Percentiles rank a stretch among this genome's conserved stretches.
These are phyloP conservation scores for Monilinia fructigena DNA, from an alignment of 2,329 filamentous ascomycete genomes.

Conservation along the genomic window DNA sequence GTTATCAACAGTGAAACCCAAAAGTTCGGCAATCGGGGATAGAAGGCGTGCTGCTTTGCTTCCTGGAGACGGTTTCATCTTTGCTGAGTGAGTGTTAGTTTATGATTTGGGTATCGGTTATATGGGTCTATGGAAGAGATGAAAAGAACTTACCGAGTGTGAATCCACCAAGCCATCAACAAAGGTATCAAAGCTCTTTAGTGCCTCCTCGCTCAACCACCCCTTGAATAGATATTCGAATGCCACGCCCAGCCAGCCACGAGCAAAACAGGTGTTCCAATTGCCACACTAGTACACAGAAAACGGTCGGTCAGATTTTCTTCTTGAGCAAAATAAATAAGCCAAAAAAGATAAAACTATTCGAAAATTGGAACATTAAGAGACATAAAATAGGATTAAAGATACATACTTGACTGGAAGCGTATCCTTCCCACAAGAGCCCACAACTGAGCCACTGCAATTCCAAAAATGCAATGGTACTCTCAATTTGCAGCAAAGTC, in stretches of 20 bases:
- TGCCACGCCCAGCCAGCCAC: slow-evolving; percentile 40
- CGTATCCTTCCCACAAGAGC: slow-evolving; percentile 13
- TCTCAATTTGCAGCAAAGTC: slow-evolving; percentile 58
- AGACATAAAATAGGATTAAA: slow-evolving; percentile 47
- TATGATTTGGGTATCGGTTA: too few relatives aligned
- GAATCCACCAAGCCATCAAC: background rate
- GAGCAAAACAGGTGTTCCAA: slow-evolving; percentile 58
- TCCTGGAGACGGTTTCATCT: background rate
- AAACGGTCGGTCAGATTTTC: background rate
- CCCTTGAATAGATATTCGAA: background rate
- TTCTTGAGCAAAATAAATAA: background rate
- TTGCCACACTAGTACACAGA: slow-evolving; percentile 46
- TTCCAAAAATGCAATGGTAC: slow-evolving; percentile 56
- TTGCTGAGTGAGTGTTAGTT: background rate
- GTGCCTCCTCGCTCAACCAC: background rate
- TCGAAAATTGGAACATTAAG: slow-evolving; percentile 52
- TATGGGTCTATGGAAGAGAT: background rate
- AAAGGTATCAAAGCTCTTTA: background rate
- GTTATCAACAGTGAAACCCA: background rate
- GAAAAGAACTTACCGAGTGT: background rate
- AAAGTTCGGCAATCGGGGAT: background rate
- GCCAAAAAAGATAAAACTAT: background rate
- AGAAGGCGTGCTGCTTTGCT: background rate
- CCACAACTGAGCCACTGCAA: slow-evolving; percentile 46
- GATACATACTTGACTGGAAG: slow-evolving; percentile 57